phyloP scores from a whole-genome alignment of 352 stramenopile species.

The Pythium aristosporum region DNA sequence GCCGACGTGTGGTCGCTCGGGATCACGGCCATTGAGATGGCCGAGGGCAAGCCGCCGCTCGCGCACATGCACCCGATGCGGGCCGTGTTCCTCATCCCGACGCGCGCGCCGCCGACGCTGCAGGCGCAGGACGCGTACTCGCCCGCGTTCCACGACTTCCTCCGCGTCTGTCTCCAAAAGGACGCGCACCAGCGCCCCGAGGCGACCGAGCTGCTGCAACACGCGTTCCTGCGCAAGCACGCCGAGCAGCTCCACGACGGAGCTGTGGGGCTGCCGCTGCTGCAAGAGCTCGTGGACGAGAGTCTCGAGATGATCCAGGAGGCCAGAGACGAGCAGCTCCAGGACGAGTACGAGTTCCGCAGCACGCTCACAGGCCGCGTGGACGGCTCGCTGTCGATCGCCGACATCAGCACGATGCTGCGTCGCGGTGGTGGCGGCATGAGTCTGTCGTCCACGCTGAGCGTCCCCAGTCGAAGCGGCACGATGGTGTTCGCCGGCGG shows the following conservation, averaged over 20 bases:
- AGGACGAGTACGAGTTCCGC: constrained; percentile 61
- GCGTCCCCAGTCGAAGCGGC: not conserved
- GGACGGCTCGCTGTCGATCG: constrained; percentile 60
- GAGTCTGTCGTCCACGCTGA: constrained; percentile 6
- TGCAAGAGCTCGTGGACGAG: constrained; percentile 73
- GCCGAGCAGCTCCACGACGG: constrained; percentile 40
- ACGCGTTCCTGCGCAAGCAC: constrained; percentile 81
- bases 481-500: constrained; percentile 31
- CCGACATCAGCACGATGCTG: constrained; percentile 70
- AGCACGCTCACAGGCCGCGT: constrained; percentile 47
- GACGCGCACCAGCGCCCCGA: constrained; percentile 82
- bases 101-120: constrained; percentile 88
- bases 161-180: constrained; percentile 88
- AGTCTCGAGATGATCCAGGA: constrained; percentile 64
- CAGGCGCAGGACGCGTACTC: constrained; percentile 65
- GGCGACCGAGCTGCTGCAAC: constrained; percentile 77
- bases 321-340: constrained; percentile 39
- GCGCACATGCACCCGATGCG: constrained; percentile 96
- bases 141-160: constrained; percentile 84
- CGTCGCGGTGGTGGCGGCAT: constrained; percentile 3
- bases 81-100: constrained; percentile 99
- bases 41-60: constrained; percentile 88
- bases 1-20: constrained; percentile 83
- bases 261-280: constrained; percentile 31
- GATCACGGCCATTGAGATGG: constrained; percentile 90